These are phyloP conservation scores for Carex pumila DNA, from an alignment of 176 grass and related monocot species.

Conservation along the genomic window DNA sequence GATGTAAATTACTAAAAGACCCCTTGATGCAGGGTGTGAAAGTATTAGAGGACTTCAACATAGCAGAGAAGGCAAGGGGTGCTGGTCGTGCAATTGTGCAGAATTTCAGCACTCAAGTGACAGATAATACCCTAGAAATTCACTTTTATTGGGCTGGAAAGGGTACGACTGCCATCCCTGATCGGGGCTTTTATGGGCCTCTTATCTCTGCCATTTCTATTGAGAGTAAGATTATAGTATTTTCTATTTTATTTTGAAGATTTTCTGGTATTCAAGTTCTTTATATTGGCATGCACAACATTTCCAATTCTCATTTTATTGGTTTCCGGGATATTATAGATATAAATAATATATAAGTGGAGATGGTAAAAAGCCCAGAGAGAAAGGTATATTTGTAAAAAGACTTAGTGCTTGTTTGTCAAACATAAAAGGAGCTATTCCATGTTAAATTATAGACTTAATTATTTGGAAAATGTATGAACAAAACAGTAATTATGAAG, in stretches of 20 bases:
- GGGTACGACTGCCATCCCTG: conserved; percentile 61
- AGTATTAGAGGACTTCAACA: conserved; percentile 77
- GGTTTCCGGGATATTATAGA: background rate
- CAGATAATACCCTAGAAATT: conserved; percentile 60
- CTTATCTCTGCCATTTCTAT: conserved; percentile 87
- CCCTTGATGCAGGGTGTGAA: conserved; percentile 46
- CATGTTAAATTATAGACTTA: too few species aligned
- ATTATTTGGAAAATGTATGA: too few species aligned
- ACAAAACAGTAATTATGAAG: too few species aligned
- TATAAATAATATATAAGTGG: background rate
- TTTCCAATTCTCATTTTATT: background rate
- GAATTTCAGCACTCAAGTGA: conserved; percentile 41
- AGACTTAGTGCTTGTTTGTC: background rate
- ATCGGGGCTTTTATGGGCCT: conserved; percentile 66
- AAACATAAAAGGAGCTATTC: background rate
- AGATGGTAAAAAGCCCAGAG: background rate
- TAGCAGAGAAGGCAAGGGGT: conserved; percentile 52
- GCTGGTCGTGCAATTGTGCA: conserved; percentile 25
- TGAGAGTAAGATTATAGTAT: conserved; percentile 30
- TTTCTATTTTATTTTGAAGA: background rate
- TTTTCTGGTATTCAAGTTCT: background rate
- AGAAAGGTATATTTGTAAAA: background rate
- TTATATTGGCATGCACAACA: background rate
- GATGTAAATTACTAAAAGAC: background rate
- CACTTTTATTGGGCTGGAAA: conserved; percentile 91